A percentile compares a stretch with the other conserved stretches of the same genome.
Conservation (phyloP, 257 asterid genomes). For the Solanum lignicaule region DNA sequence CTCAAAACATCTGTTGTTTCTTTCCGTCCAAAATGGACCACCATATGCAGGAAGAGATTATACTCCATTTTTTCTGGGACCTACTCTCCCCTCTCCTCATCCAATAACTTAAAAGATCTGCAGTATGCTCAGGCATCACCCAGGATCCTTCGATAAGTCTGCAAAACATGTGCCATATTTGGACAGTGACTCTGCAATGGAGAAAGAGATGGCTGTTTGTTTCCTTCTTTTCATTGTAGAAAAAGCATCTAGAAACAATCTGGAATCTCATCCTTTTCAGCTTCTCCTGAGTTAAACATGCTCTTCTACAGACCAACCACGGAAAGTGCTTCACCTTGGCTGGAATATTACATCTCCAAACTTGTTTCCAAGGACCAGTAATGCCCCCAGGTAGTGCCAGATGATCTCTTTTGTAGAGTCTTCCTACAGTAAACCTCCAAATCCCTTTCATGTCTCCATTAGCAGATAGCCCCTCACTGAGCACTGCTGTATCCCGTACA, state of each 20-base stretch:
- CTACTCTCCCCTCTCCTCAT: background rate
- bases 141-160: background rate
- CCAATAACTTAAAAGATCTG: background rate
- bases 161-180: background rate
- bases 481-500: background rate
- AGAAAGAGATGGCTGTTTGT: background rate
- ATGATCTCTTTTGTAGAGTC: background rate
- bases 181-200: background rate
- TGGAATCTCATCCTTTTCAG: background rate
- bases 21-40: background rate
- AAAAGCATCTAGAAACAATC: background rate
- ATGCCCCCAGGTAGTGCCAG: background rate
- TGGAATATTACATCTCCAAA: background rate
- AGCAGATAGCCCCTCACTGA: background rate
- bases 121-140: background rate
- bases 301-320: background rate
- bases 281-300: background rate
- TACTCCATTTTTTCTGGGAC: background rate
- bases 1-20: background rate
- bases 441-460: background rate
- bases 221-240: background rate
- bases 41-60: background rate
- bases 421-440: background rate
- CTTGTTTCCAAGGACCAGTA: background rate
- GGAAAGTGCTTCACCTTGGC: background rate